Conservation (phyloP, 352 stramenopile genomes). For the Phytophthora syringae region DNA sequence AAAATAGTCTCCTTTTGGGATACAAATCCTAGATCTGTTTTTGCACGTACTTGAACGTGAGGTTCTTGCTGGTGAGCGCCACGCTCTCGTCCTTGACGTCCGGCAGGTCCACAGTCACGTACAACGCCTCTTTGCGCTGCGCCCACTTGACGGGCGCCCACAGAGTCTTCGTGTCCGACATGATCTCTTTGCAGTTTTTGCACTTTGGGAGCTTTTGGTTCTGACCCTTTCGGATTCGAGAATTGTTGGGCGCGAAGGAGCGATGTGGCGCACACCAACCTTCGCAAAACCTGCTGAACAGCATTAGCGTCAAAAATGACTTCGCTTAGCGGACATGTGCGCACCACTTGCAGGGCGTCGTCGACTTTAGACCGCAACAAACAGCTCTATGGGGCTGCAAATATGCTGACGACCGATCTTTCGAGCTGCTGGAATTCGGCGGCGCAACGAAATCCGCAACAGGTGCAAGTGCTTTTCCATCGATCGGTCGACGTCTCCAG, state of each 20-base stretch:
- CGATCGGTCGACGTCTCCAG: constrained; percentile 45
- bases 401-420: constrained; percentile 57
- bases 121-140: constrained; percentile 96
- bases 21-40: constrained; percentile 4
- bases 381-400: constrained; percentile 56
- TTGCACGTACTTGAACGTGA: constrained; percentile 82
- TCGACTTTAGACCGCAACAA: constrained; percentile 78
- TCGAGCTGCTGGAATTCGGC: constrained; percentile 78
- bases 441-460: constrained; percentile 67
- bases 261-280: neutral
- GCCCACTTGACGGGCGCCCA: constrained; percentile 96
- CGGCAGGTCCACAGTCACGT: constrained; percentile 96
- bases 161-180: constrained; percentile 59
- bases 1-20: neutral
- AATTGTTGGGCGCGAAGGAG: constrained; percentile 26
- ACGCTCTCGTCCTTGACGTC: constrained; percentile 96
- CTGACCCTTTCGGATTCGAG: constrained; percentile 37
- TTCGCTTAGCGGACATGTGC: constrained; percentile 44
- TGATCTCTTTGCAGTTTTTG: constrained; percentile 7
- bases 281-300: neutral
- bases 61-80: constrained; percentile 86
- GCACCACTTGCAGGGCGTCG: constrained; percentile 66
- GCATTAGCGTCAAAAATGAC: neutral
- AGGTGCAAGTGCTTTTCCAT: constrained; percentile 68
- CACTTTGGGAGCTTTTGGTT: no score